phyloP scores from a whole-genome alignment of 306 rosid species.

The Cyamopsis tetragonoloba region DNA sequence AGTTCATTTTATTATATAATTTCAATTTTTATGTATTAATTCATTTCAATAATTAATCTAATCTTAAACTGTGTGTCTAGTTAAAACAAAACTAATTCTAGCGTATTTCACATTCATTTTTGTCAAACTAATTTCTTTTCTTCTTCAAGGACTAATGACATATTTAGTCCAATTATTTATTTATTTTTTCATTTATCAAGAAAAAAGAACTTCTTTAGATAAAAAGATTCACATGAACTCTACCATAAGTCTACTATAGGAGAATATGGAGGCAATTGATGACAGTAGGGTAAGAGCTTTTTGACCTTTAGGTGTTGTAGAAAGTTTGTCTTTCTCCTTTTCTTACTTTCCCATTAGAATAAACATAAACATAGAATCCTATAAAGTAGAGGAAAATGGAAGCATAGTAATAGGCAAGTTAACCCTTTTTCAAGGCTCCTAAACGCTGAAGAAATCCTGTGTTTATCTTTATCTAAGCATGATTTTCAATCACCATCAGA shows the following conservation, averaged over 20 bases:
- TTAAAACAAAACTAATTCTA: too few relatives aligned
- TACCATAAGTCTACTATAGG: neutral
- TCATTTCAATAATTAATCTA: too few relatives aligned
- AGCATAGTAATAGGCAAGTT: conserved; percentile 11
- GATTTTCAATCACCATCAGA: neutral
- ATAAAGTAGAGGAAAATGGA: conserved; percentile 25
- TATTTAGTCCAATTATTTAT: too few relatives aligned
- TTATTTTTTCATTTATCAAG: neutral
- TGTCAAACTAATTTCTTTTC: too few relatives aligned
- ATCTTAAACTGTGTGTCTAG: too few relatives aligned
- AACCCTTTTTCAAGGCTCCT: conserved; percentile 19
- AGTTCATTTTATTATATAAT: too few relatives aligned
- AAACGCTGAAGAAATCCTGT: neutral
- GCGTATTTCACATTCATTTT: too few relatives aligned
- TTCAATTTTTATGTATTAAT: too few relatives aligned
- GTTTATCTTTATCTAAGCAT: neutral
- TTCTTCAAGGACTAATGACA: too few relatives aligned
- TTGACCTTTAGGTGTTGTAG: conserved; percentile 37
- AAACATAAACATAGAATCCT: conserved; percentile 38
- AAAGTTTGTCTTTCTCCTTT: conserved; percentile 20
- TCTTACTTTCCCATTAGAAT: conserved; percentile 29
- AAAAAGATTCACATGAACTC: neutral
- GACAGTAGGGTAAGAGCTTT: conserved; percentile 23
- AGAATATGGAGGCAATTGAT: neutral
- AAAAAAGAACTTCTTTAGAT: neutral